These are phyloP conservation scores for Trypanosoma caninum DNA, from an alignment of 208 protist genomes.

Conservation along the genomic window DNA sequence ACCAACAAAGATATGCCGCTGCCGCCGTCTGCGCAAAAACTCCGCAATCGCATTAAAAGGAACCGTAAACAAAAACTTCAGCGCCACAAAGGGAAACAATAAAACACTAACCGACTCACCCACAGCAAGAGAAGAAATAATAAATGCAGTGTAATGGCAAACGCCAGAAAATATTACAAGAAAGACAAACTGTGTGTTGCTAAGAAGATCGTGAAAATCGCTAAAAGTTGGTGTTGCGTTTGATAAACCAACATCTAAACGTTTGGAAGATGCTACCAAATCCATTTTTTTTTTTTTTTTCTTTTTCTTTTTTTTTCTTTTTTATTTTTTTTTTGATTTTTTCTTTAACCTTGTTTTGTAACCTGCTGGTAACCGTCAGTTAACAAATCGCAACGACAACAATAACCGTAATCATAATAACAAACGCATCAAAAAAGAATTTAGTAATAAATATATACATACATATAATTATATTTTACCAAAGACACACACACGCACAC, in stretches of 20 bases:
- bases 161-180: conserved; percentile 34
- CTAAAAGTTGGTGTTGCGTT: not conserved
- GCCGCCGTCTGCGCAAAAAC: not conserved
- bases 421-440: no score
- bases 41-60: not conserved
- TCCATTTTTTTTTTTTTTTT: not conserved
- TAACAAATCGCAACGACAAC: not conserved
- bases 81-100: conserved; percentile 29
- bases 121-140: conserved; percentile 44
- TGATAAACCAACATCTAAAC: not conserved
- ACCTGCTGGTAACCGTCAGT: not conserved
- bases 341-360: not conserved
- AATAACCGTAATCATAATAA: not conserved
- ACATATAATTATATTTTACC: not conserved
- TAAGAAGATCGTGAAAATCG: conserved; percentile 36
- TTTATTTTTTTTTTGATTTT: not conserved
- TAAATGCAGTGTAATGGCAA: conserved; percentile 56
- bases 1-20: conserved; percentile 19
- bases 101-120: conserved; percentile 50
- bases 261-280: not conserved
- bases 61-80: conserved; percentile 3
- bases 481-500: conserved; percentile 9
- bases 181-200: conserved; percentile 42
- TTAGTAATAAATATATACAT: no score
- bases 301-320: not conserved